Evolutionary conservation across 495 filamentous ascomycete species (phyloP), one percentile per base, ranked within the genome.

Genomic region (Stereocaulon alpinum): DNA sequence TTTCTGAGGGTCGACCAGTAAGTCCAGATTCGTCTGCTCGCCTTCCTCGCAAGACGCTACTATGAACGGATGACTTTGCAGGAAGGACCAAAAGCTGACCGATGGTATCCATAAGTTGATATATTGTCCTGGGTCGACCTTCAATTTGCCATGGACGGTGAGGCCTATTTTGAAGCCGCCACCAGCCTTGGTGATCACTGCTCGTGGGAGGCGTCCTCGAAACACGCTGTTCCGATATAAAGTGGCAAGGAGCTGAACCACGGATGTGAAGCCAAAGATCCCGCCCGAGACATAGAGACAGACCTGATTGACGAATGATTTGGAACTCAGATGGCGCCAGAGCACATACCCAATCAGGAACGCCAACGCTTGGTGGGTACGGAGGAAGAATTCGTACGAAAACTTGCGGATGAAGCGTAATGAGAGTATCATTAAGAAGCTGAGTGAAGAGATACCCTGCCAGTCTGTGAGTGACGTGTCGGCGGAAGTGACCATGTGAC

Each of bases 301-400:
- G 10, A 70, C 30, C 54, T 54, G 51, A 42, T 61, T 56, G 29
- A 58, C 34, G 29, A 18, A 15, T 40, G 3, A 49, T 11, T 51
- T 4, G 49, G 58, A 32, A 2, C 47, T 61, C 18, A 70, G 40
- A 55, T 74, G 61, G 34, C 48, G 61, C 69, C 56, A 74, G 14
- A 56, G 65, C 1, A 60, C 32, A 58, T 69, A 70, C 18, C n/a
- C n/a, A n/a, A 68, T 18, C 63, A 64, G 61, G 18, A 66, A 32
- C 20, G 69, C 53, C 11, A 73, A 58, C 14, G 50, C 55, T 61
- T 73, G 61, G 60, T 75, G 61, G 30, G 30, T 61, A 41, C 63
- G 61, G 45, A 74, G 66, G 49, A 75, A 75, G 49, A 71, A 58
- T 55, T 73, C 62, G 44, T 69, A 75, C 1, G 64, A 57, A 18